Base-by-base conservation (phyloP, 306 rosid species). In the Benincasa hispida region DNA sequence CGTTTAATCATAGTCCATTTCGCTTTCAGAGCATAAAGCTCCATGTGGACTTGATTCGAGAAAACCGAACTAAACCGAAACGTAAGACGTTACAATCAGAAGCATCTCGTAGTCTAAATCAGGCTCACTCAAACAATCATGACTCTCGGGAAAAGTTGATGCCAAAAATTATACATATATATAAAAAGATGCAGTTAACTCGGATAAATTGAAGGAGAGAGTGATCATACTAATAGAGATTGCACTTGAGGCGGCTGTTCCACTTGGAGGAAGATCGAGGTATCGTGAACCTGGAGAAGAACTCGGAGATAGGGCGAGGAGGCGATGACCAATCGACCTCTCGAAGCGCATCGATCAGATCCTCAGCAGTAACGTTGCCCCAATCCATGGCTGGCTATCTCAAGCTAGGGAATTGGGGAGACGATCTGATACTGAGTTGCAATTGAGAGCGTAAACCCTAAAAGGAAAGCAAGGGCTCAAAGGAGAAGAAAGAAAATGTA, bases 311-410 rank as follows among this genome's bases (percentile, higher is more conserved):
- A 41, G 99, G 99, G 0, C 99, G 98, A 56, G 99, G 99, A 62
- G 99, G 99, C 65, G 97, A 87, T 4, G 99, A 95, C 99, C 99
- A 95, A 68, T 95, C 99, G 2, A 95, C 99, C 85, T 95, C 99
- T 35, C 99, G 97, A 67, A 95, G 97, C 2, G 98, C 99, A 72
- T 95, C 98, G 82, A 92, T 37, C 56, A 95, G 93, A 92, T 95
- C 99, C 87, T 92, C 98, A 0, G 92, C 93, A 51, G 93, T 95
- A 5, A 95, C 99, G 91, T 85, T 95, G 79, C 96, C 96, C 99
- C 99, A 95, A 86, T 95, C 99, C 99, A 90, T 90, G 45, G 67
- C 66, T 32, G 69, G 21, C 63, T 8, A 51, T 77, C 60, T 17
- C 25, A 59, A 9, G 35, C 37, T 67, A 12, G 1, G n/a, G 30